These are phyloP conservation scores for Backusella tuberculispora DNA, from an alignment of 192 early-diverging fungal genomes.

Conservation along the genomic window DNA sequence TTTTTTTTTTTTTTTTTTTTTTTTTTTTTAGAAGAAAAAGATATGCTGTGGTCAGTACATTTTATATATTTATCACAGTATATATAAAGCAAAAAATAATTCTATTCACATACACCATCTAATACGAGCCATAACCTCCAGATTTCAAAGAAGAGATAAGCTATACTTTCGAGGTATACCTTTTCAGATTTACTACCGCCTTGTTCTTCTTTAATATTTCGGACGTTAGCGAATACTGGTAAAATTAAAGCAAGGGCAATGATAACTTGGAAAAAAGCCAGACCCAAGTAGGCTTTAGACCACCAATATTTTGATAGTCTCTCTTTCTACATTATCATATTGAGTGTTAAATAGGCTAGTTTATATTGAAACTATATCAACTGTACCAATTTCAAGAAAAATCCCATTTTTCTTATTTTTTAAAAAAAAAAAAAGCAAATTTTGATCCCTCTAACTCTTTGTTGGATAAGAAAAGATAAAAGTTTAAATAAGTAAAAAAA, in stretches of 20 bases:
- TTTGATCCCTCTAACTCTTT: background rate
- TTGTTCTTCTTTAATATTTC: background rate
- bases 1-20: too few relatives aligned
- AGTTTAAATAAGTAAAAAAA: background rate
- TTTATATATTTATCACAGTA: background rate
- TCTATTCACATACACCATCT: slow-evolving; percentile 4
- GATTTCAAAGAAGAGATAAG: background rate
- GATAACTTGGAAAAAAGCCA: slow-evolving; percentile 3
- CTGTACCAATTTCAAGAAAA: slow-evolving; percentile 1
- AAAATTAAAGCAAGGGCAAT: background rate
- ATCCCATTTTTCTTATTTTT: slow-evolving; percentile 5
- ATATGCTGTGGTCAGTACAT: background rate
- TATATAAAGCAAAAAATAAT: background rate
- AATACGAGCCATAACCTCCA: slow-evolving; percentile 7
- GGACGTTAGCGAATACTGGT: background rate
- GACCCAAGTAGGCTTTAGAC: background rate
- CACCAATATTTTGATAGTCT: slow-evolving; percentile 6
- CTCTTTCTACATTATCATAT: slow-evolving; percentile 2
- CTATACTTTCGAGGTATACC: slow-evolving; percentile 2
- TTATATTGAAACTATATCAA: background rate
- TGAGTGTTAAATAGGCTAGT: background rate
- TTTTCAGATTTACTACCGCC: background rate
- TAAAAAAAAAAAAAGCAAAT: too few relatives aligned
- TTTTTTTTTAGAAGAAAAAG: background rate
- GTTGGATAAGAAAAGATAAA: background rate